Evolutionary conservation across 202 grass and related monocot species (phyloP), one percentile per base, ranked within the genome.

Genomic region (Carex sylvatica): DNA sequence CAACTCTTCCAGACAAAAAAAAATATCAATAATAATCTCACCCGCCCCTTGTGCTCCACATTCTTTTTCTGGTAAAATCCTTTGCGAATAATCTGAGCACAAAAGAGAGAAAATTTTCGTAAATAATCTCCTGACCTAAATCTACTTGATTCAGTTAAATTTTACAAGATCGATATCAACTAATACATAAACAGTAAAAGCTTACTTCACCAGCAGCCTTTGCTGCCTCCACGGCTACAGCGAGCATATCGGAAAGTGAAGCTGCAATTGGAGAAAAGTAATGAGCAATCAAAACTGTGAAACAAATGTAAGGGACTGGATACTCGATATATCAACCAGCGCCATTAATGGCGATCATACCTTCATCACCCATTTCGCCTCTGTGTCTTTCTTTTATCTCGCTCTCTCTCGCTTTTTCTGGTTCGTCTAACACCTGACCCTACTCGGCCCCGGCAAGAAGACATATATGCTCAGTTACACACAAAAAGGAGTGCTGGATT

Each of bases 21-120:
- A 13, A 33, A 83, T 24, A 75, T 55, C 22, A 33, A 76, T 24
- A 40, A 55, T 16, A 85, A 85, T 40, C 52, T 56, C 9, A 98
- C 96, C 91, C 86, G 91, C 66, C 96, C 96, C 87, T 98, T 98
- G 87, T 98, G 96, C 88, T 98, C 96, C 86, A 98, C 91, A 66
- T 93, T 92, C 86, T 98, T 98, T 75, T 89, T 93, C 82, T 76
- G 80, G 86, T 93, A 92, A 35, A 98, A 98, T 47, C 92, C 91
- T 72, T 93, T 90, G 49, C 84, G 80, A 64, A 98, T 98, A 60
- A 98, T 54, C 92, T 98, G 86, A 60, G 1, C 9, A 66, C 33
- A 60, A 40, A 47, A 38, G 35, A 67, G 8, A 71, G 5, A 61
- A 70, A 49, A 81, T 2, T 24, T 35, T 53, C 26, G 30, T 77